Evolutionary conservation across 495 filamentous ascomycete genomes (phyloP), one percentile per base, ranked within the genome.

Genomic region (Chlorociboria aeruginascens): DNA sequence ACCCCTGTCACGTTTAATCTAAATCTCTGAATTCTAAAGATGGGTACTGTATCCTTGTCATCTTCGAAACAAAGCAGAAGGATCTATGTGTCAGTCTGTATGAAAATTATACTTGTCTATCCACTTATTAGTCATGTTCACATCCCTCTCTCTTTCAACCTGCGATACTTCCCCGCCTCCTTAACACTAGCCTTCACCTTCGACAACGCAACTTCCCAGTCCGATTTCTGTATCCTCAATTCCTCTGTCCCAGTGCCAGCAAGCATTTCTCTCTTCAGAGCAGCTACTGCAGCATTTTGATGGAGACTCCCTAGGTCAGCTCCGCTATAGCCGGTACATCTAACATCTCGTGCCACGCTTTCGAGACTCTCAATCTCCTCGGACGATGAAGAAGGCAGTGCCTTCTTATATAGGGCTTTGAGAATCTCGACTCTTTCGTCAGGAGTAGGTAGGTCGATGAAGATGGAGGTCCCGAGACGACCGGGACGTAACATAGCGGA

Each of bases 401-500:
- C 71, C n/a, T 82, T 83, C 40, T 78, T 72, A 49, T 82, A 73
- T 37, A 95, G 65, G 0, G 89, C 89, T 49, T 75, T 73, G 31
- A 98, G 67, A 51, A 98, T 98, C 37, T 89, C 86, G 0, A 84
- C 83, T 9, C 93, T 73, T 56, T 95, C 93, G 7, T 77, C 71
- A 1, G 79, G 69, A 33, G 77, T 79, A 0, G 92, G 92, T 4
- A 98, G 68, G 61, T 89, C 92, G 40, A 98, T 86, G 59, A 90
- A 96, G 34, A 97, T 76, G 16, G 83, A 77, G 2, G 85, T 94
- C 51, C 89, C 93, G 3, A 98, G 73, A 36, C 92, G 79, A 10
- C 92, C 92, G 0, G 92, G 90, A 2, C 92, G 81, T 10, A 95
- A 76, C 80, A 98, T 96, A 6, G 92, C 92, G 1, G 85, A 80